phyloP scores from a whole-genome alignment of 495 filamentous ascomycete species.

The Evernia prunastri region DNA sequence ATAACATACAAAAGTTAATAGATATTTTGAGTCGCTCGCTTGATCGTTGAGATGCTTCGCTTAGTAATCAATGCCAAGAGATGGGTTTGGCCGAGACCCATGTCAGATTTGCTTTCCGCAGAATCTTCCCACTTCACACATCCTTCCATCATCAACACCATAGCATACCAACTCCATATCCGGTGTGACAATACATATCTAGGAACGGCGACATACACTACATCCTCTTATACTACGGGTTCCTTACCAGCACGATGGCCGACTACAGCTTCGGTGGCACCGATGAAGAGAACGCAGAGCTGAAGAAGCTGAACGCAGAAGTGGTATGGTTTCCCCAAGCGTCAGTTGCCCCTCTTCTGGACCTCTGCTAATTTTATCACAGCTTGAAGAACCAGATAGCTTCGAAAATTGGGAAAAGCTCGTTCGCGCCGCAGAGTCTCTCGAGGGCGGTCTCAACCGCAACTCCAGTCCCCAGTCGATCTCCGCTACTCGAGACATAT shows the following conservation, averaged over 20 bases:
- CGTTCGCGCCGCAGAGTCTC: conserved; percentile 68
- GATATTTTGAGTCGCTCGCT: no score
- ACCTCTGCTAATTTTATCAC: not conserved
- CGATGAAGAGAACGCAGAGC: conserved; percentile 80
- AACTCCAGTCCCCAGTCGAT: conserved; percentile 96
- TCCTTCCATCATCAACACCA: not conserved
- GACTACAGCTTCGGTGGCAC: conserved; percentile 66
- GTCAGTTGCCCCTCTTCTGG: not conserved
- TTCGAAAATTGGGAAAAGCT: conserved; percentile 96
- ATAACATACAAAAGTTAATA: no score
- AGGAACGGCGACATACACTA: not conserved
- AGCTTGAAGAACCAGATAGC: conserved; percentile 74
- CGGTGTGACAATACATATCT: not conserved
- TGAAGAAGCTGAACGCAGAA: conserved; percentile 69
- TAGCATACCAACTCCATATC: not conserved
- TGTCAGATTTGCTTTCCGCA: not conserved
- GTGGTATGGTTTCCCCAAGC: conserved; percentile 53
- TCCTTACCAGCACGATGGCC: conserved; percentile 34
- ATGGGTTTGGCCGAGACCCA: not conserved
- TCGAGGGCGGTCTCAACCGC: conserved; percentile 90
- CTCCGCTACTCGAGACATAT: conserved; percentile 71
- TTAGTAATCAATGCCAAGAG: conserved; percentile 2
- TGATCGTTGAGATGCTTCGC: no score
- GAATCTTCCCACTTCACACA: not conserved
- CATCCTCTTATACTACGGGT: not conserved